Evolutionary conservation across 2,329 filamentous ascomycete species (phyloP).

Genomic region (Sclerotinia borealis): DNA sequence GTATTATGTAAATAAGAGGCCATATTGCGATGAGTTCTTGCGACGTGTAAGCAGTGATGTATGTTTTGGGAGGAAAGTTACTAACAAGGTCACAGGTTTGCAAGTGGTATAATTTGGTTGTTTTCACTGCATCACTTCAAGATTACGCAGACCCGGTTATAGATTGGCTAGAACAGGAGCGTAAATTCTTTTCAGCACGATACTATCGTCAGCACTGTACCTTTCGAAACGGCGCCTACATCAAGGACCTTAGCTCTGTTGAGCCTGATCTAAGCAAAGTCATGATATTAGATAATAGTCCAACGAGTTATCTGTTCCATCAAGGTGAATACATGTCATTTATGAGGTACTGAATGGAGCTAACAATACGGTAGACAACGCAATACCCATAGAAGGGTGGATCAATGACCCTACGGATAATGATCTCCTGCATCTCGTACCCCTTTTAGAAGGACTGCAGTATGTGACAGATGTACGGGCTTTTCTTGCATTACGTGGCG

Average conservation of each 20-base stretch:
- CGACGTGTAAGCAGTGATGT: constrained; percentile 56
- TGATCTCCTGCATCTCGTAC: constrained; percentile 86
- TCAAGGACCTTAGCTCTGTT: constrained; percentile 93
- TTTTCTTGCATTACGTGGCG: constrained; percentile 78
- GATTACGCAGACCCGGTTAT: constrained; percentile 98
- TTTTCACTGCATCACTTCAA: constrained; percentile 96
- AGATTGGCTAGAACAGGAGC: constrained; percentile 94
- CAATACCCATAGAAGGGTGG: constrained; percentile 98
- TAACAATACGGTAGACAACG: constrained; percentile 65
- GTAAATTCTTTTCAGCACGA: constrained; percentile 88
- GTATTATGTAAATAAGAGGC: constrained; percentile 98
- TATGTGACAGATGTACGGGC: constrained; percentile 95
- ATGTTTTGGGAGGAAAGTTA: not conserved
- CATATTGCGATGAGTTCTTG: constrained; percentile 93
- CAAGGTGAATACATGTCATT: constrained; percentile 60
- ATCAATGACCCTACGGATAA: constrained; percentile 98
- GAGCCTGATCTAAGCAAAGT: constrained; percentile 97
- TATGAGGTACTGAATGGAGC: not conserved
- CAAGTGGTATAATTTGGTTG: constrained; percentile 96
- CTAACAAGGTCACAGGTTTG: constrained; percentile 54
- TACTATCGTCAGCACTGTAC: constrained; percentile 98
- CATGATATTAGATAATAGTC: constrained; percentile 98
- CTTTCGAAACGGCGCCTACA: constrained; percentile 89
- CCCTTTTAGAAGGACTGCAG: constrained; percentile 87
- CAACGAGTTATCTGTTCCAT: constrained; percentile 96